These are phyloP conservation scores for Huntiella savannae DNA, from an alignment of 2,329 filamentous ascomycete genomes.

Conservation along the genomic window DNA sequence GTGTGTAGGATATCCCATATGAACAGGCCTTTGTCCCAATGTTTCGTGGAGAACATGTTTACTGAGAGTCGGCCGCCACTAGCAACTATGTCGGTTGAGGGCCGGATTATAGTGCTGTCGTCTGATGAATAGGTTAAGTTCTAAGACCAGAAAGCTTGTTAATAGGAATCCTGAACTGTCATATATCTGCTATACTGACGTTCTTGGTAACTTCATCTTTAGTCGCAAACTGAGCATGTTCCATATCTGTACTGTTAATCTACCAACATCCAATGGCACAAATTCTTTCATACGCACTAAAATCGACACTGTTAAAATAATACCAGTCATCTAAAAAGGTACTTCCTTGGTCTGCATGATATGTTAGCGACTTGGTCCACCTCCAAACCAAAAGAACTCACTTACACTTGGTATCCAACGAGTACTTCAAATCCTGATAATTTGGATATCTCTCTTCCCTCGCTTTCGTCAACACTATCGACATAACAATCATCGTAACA, in stretches of 20 bases:
- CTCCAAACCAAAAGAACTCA: not conserved
- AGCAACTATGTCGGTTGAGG: constrained; percentile 27
- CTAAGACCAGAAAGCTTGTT: constrained; percentile 16
- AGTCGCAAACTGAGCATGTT: not conserved
- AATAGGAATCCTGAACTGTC: not conserved
- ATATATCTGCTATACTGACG: not conserved
- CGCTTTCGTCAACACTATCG: not conserved
- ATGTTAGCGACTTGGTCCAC: not conserved
- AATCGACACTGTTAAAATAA: constrained; percentile 32
- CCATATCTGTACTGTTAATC: not conserved
- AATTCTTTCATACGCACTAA: constrained; percentile 18
- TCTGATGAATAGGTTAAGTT: constrained; percentile 44
- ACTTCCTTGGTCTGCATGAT: constrained; percentile 25
- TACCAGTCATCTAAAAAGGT: constrained; percentile 36
- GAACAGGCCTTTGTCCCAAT: constrained; percentile 45
- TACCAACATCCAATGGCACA: not conserved
- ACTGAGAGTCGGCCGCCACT: constrained; percentile 43
- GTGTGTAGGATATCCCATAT: constrained; percentile 47
- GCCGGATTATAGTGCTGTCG: constrained; percentile 34
- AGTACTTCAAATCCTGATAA: not conserved
- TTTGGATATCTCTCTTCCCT: not conserved
- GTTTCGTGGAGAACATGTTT: constrained; percentile 39
- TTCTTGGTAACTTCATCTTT: not conserved
- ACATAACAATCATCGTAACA: not conserved
- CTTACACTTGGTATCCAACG: constrained; percentile 1